Base-by-base conservation (phyloP, 1,139 yeast species). In the Sugiyamaella neomexicana region DNA sequence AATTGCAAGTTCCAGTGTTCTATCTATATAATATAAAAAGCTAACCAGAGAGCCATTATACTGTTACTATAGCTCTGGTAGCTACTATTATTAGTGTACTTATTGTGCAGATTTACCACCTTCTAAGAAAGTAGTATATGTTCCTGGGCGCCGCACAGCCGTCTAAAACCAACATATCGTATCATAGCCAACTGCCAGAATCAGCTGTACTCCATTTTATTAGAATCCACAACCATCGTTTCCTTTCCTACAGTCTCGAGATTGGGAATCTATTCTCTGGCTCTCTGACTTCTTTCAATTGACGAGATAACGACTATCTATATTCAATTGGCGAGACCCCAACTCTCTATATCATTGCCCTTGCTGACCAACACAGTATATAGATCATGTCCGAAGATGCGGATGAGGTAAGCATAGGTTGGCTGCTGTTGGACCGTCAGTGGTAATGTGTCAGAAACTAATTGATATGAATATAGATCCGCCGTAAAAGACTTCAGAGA, bases 401-500 rank as follows among this genome's bases (percentile, higher is more conserved):
- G 13, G 64, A 62, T 42, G 65, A 61, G 54, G 65, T 62, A 55
- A 51, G 64, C 53, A 17, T 6, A 40, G 20, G 15, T 12, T 17
- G 29, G 48, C 57, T 60, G 34, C 34, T 29, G n/a, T 29, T 9
- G 34, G n/a, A 29, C n/a, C n/a, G n/a, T 9, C 2, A 7, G 34
- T 9, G 34, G 34, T 9, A 20, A 20, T 5, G 25, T 20, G 5
- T 20, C 25, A n/a, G 25, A 20, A 20, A 20, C 25, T 29, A 54
- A 57, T 58, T 20, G 15, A 17, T 25, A 27, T 29, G 6, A 27
- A 5, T 10, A 15, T 46, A 67, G 70, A 64, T 67, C 44, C 66
- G 71, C 46, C 58, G 64, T 39, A 67, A 66, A 56, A 63, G 71
- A 8, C 55, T 67, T 17, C 65, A 67, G 34, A 56, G 62, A 20